Percentiles rank a stretch among this genome's conserved stretches.
phyloP scores from a whole-genome alignment of 306 rosid genomes.

The Quercus glauca region DNA sequence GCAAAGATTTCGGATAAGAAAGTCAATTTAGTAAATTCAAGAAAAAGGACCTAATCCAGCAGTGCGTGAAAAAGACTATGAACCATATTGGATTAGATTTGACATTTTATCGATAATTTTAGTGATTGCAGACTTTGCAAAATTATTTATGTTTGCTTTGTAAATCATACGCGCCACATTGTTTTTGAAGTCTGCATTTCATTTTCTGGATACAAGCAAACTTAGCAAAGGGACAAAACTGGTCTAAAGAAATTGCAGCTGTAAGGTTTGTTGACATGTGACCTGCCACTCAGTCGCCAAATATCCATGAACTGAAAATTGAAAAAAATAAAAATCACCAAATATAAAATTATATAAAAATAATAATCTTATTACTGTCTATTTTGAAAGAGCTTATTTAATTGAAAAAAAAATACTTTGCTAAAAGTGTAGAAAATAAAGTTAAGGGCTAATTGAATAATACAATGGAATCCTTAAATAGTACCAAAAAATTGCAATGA shows the following conservation, averaged over 20 bases:
- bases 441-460: no score
- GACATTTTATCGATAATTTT: background rate
- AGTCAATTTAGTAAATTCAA: conserved; percentile 1
- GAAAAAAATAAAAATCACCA: no score
- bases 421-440: no score
- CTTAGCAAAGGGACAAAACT: conserved; percentile 23
- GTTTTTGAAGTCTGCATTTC: background rate
- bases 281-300: conserved; percentile 40
- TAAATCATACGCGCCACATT: no score
- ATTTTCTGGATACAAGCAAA: background rate
- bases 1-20: background rate
- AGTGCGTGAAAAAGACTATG: conserved; percentile 16
- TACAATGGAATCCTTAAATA: no score
- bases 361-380: fast-evolving
- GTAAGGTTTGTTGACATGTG: conserved; percentile 37
- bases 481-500: fast-evolving
- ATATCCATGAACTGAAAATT: background rate
- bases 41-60: background rate
- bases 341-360: no score
- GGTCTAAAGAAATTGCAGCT: conserved; percentile 27
- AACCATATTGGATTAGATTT: background rate
- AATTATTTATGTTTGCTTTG: no score
- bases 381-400: no score
- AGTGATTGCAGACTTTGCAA: background rate
- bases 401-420: fast-evolving